Base-by-base conservation (phyloP, 768 basidiomycete genomes). In the Trametes cinnabarina region DNA sequence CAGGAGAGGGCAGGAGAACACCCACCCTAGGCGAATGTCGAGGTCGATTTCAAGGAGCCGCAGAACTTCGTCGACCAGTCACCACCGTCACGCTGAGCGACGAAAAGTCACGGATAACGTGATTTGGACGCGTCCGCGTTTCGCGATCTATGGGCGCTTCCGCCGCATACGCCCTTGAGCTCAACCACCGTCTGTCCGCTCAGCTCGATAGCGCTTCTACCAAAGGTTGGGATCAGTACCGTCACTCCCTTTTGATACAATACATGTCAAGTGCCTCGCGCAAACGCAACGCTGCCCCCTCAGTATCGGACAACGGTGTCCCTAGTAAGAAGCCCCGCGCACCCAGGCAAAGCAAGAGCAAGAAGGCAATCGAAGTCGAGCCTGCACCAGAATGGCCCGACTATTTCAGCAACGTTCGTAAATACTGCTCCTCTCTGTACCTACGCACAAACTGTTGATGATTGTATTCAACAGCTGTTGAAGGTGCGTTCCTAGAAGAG, bases 401-500 rank as follows among this genome's bases (percentile, higher is more conserved):
- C 30, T 69, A 70, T 55, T 69, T 70, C 59, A 55, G 59, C 17
- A 54, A 57, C 30, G 69, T 70, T 46, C n/a, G n/a, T n/a, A n/a
- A n/a, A 19, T 64, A 52, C 10, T 15, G 15, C 9, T 34, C 4
- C 44, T 40, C 34, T 2, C 4, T 14, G 20, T 11, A 20, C 14
- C 4, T 25, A 28, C 25, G 19, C 15, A 46, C 14, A 6, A 35
- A 19, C 26, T 8, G 26, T 25, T 22, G 11, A 53, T 0, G 19
- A 14, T 32, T 22, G n/a, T 28, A 15, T 32, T 25, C 9, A 32
- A 40, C 4, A 72, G 86, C 73, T 86, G 34, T 83, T 80, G 71
- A 89, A 87, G 79, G 87, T 86, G 64, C 52, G 71, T 20, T 7
- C 23, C 22, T 28, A 35, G 3, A 5, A 42, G n/a, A 39, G 37